Evolutionary conservation across 768 basidiomycete genomes (phyloP).

Genomic region (Boletus subparvulus): DNA sequence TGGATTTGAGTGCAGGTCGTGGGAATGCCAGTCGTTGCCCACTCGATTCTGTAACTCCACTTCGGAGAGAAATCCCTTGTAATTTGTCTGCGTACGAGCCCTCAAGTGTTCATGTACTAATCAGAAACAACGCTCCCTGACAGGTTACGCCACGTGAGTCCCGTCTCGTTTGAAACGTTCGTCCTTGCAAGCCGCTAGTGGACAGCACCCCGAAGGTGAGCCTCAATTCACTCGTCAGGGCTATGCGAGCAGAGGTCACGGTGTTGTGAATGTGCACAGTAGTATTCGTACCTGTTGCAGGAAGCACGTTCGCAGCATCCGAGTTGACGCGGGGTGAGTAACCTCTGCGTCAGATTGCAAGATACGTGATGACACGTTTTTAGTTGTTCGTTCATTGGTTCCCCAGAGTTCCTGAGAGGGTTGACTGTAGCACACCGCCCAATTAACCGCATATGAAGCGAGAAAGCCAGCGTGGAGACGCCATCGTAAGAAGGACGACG

Average conservation of each 20-base stretch:
- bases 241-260: neutral
- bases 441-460: too few species aligned
- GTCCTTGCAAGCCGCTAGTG: neutral
- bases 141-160: conserved; percentile 59
- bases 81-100: too few species aligned
- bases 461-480: too few species aligned
- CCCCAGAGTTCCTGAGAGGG: conserved; percentile 16
- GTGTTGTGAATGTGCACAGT: conserved; percentile 36
- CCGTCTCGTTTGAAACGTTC: neutral
- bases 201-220: conserved; percentile 62
- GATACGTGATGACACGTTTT: neutral
- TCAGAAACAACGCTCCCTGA: too few species aligned
- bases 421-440: too few species aligned
- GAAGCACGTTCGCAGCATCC: conserved; percentile 65
- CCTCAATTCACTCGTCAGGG: neutral
- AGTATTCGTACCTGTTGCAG: conserved; percentile 59
- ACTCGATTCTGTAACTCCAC: too few species aligned
- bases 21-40: too few species aligned
- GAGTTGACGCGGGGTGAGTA: conserved; percentile 72
- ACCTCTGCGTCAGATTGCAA: neutral
- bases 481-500: too few species aligned
- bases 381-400: neutral
- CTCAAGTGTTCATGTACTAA: too few species aligned
- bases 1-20: too few species aligned
- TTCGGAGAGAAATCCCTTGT: too few species aligned